A percentile compares a stretch with the other conserved stretches of the same genome.
These are phyloP conservation scores for Botrytis hyacinthi DNA, from an alignment of 2,329 filamentous ascomycete genomes.

Conservation along the genomic window DNA sequence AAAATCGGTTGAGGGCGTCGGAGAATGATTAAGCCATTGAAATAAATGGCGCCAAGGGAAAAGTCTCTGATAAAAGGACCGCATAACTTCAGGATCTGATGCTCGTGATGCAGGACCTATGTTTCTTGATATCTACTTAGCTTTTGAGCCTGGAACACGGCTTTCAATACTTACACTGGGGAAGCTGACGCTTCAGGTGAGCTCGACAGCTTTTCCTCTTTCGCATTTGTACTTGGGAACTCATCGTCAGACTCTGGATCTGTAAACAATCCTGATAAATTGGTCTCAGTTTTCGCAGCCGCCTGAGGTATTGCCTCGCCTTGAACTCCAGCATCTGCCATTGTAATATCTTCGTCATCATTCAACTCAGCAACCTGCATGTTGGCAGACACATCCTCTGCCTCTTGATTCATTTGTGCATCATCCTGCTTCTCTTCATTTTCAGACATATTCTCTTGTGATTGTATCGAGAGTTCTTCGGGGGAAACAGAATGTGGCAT, in stretches of 20 bases:
- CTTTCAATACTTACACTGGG: conserved; percentile 42
- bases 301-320: conserved; percentile 19
- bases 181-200: conserved; percentile 46
- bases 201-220: conserved; percentile 44
- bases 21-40: conserved; percentile 96
- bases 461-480: conserved; percentile 36
- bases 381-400: conserved; percentile 18
- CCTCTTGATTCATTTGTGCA: conserved; percentile 18
- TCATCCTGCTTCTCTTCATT: conserved; percentile 37
- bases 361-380: conserved; percentile 23
- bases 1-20: conserved; percentile 83
- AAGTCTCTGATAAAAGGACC: conserved; percentile 90
- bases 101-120: conserved; percentile 44
- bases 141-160: not conserved
- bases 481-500: conserved; percentile 49
- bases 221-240: conserved; percentile 49
- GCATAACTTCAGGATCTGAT: conserved; percentile 81
- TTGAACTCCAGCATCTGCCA: conserved; percentile 29
- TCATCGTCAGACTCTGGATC: conserved; percentile 61
- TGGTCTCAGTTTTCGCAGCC: conserved; percentile 39
- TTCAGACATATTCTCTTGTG: conserved; percentile 41
- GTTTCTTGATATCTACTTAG: conserved; percentile 36
- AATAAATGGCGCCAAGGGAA: conserved; percentile 95
- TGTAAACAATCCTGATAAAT: conserved; percentile 58
- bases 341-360: conserved; percentile 32